Conservation (phyloP, 1,284 basidiomycete genomes). For the Flammula alnicola region DNA sequence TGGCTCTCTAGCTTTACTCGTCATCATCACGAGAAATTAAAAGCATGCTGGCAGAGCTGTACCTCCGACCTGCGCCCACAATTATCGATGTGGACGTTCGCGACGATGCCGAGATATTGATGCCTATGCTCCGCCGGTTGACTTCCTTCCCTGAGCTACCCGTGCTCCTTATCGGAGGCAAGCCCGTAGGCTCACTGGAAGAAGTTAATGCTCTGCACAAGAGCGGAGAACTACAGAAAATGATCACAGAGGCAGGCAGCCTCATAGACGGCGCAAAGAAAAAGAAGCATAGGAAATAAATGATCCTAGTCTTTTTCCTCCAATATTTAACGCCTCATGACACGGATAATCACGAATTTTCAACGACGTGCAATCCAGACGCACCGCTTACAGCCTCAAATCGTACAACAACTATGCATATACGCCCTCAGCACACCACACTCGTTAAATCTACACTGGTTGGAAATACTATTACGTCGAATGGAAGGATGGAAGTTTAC, state of each 20-base stretch:
- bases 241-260: conserved; percentile 62
- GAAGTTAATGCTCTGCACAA: conserved; percentile 57
- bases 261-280: conserved; percentile 58
- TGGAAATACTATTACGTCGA: conserved; percentile 13
- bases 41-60: conserved; percentile 58
- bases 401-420: conserved; percentile 4
- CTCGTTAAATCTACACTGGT: conserved; percentile 15
- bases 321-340: conserved; percentile 19
- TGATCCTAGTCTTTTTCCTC: neutral
- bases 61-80: conserved; percentile 69
- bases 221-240: conserved; percentile 55
- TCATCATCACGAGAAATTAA: conserved; percentile 72
- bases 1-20: conserved; percentile 56
- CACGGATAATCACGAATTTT: conserved; percentile 16
- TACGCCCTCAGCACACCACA: conserved; percentile 11
- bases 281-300: conserved; percentile 53
- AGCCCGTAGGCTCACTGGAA: conserved; percentile 57
- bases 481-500: conserved; percentile 11
- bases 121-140: conserved; percentile 48
- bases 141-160: conserved; percentile 65
- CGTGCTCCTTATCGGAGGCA: conserved; percentile 72
- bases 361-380: conserved; percentile 1
- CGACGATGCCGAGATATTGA: conserved; percentile 59
- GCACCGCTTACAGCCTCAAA: too few species aligned
- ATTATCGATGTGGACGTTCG: conserved; percentile 75